Evolutionary conservation across 2,329 filamentous ascomycete species (phyloP), one percentile per base, ranked within the genome.

Genomic region (Trichoderma atroviride): DNA sequence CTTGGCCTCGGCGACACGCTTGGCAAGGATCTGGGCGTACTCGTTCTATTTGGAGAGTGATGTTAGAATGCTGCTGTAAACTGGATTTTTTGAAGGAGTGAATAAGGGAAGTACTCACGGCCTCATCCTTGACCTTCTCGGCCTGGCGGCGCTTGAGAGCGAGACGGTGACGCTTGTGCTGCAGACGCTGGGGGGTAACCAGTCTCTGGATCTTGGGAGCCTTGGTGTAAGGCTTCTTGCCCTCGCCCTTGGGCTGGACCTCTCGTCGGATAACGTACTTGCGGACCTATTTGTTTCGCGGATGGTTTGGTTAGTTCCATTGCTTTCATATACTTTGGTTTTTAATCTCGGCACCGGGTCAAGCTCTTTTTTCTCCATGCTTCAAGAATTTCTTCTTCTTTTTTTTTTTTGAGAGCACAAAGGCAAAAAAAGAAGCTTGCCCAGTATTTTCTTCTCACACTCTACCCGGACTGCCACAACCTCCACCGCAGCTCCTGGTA

Each of bases 181-280:
- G 96, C 82, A 99, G 94, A 84, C 96, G 96, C 88, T 98, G 96
- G 84, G 96, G 96, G 81, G 96, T 99, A 80, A 99, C 94, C 79
- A 99, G 93, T 84, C 96, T 93, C 91, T 99, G 96, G 87, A 99
- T 99, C 90, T 95, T 96, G 85, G 96, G 96, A 80, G 96, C 96
- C 93, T 99, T 99, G 92, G 95, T 97, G 91, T 98, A 98, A 79
- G 94, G 86, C 87, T 93, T 92, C 88, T 96, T 96, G 86, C 94
- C 95, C 89, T 98, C 96, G 82, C 91, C 92, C 92, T 97, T 97
- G 83, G 93, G 92, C 87, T 94, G 90, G 80, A 99, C 91, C 85
- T 98, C 96, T 84, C 96, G 96, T 84, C 96, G 96, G 81, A 99
- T 98, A 85, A 99, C 96, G 88, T 97, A 99, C 89, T 98, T 97